Evolutionary conservation across 495 filamentous ascomycete species (phyloP), one percentile per base, ranked within the genome.

Genomic region (Penicillium antarcticum): DNA sequence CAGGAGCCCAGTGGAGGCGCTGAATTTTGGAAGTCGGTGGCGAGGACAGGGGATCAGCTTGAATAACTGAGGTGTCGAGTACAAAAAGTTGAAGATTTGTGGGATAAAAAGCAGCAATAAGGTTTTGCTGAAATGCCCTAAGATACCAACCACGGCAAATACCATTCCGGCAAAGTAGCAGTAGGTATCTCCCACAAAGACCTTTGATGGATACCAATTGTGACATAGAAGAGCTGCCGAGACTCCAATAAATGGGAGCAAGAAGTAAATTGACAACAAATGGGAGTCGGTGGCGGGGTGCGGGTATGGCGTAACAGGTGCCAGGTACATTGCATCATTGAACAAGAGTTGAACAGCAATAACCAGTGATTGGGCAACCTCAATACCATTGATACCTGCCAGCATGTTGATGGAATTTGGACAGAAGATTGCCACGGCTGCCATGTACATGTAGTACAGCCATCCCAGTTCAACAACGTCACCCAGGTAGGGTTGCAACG

Each of bases 121-220:
- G 16, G 94, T 99, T 74, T 99, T 99, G 76, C 87, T 92, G 70
- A 99, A 99, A 71, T 99, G 94, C 1, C 94, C 94, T 18, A 96
- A 75, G 51, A 99, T 96, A 41, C 89, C 90, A 52, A 97, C 94
- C 46, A 97, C 91, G 14, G 91, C 95, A 61, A 99, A 97, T 10
- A 96, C 89, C 92, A 97, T 99, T 50, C 94, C 94, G 0, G 94
- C 92, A 60, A 99, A 95, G 69, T 99, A 99, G 77, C 94, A 99
- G 74, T 97, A 99, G 14, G 94, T 99, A 64, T 99, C 94, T 19
- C 94, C 94, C 1, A 96, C 92, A 61, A 99, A 99, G 1, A 96
- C 95, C 47, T 83, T 84, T 12, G 92, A 88, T 1, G 94, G 94
- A 65, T 92, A 99, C 89, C 91, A 95, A 62, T 99, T 99, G 72